Evolutionary conservation across 306 rosid genomes (phyloP), one percentile per base, ranked within the genome.

Genomic region (Quercus cerris): DNA sequence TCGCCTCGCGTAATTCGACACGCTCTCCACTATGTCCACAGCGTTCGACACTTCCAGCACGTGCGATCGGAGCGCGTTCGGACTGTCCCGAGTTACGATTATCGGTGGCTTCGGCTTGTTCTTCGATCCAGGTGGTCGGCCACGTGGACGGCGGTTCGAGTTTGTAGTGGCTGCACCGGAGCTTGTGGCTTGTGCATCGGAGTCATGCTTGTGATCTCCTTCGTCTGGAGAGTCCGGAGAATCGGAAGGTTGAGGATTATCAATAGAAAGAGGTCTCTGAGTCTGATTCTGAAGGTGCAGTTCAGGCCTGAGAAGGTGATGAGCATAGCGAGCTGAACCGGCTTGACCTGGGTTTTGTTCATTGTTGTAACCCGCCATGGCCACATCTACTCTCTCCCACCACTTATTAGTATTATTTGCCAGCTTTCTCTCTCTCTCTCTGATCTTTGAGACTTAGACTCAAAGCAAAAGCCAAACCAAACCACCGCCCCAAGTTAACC

Each of bases 101-200:
- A 86, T 68, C 5, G 90, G 85, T 1, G 90, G 81, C 70, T 86
- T 86, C 22, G 83, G 85, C 59, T 81, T 86, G 87, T 86, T 86
- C 75, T 78, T 83, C 15, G 89, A 86, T n/a, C 89, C 89, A 0
- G 83, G 68, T 3, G 89, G 89, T 56, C 89, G 90, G 62, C 90
- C 90, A 3, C 90, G 69, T 4, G 82, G 75, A 22, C 90, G 85
- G 70, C 87, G 77, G n/a, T 25, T 67, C 23, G 84, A 77, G 6
- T 41, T 41, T 41, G 8, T 35, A 23, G 23, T 67, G 72, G 72
- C 72, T 67, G 75, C 64, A 6, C 73, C 51, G 20, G 73, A 27
- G 46, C 62, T 18, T 3, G 80, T 33, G 62, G 71, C 67, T 31
- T 56, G 19, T 25, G 58, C 58, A 54, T 46, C 56, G 13, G 75